phyloP scores from a whole-genome alignment of 2,329 filamentous ascomycete species.

The Paecilomyces formosus region DNA sequence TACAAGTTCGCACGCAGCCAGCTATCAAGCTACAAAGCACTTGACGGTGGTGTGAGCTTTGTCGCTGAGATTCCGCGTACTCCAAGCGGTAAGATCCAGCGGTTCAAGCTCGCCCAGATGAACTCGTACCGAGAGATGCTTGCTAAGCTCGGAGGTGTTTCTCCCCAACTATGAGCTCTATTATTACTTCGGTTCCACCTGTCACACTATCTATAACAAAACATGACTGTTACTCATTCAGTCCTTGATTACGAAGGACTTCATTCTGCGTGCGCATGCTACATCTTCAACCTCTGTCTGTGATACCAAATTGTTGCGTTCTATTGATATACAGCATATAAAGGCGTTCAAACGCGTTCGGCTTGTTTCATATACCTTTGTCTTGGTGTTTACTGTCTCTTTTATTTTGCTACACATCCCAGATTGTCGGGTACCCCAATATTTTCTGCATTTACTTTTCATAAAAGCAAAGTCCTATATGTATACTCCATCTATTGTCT shows the following conservation, averaged over 20 bases:
- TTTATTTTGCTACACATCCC: not conserved
- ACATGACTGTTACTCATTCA: no score
- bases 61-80: slow-evolving; percentile 43
- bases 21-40: slow-evolving; percentile 42
- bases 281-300: not conserved
- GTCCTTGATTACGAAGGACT: no score
- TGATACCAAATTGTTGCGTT: not conserved
- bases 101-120: slow-evolving; percentile 33
- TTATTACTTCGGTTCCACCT: not conserved
- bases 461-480: not conserved
- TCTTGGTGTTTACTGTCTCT: not conserved
- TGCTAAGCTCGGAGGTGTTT: not conserved
- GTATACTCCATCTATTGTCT: not conserved
- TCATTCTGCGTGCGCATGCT: no score
- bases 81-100: slow-evolving; percentile 44
- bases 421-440: not conserved
- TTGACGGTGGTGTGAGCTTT: slow-evolving; percentile 42
- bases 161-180: not conserved
- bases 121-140: slow-evolving; percentile 29
- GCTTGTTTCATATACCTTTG: not conserved
- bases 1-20: slow-evolving; percentile 32
- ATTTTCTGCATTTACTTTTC: not conserved
- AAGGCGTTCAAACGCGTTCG: not conserved
- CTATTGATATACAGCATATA: not conserved
- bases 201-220: not conserved